These are phyloP conservation scores for Phytophthora ohioensis DNA, from an alignment of 352 stramenopile genomes.

Conservation along the genomic window DNA sequence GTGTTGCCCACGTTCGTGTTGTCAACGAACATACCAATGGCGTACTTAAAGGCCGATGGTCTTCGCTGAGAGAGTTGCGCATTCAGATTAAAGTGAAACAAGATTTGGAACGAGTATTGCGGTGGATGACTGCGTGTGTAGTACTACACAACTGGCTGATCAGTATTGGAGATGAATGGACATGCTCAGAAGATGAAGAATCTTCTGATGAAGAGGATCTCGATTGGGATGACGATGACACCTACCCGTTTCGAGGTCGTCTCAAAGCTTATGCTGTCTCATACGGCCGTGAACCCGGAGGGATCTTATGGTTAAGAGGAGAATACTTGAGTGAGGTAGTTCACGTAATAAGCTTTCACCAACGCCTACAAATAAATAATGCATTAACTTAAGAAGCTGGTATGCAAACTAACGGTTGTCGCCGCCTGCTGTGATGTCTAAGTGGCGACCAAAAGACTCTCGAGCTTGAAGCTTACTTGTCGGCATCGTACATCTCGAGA, in stretches of 20 bases:
- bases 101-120: background rate
- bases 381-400: background rate
- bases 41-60: constrained; percentile 6
- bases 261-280: background rate
- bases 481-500: background rate
- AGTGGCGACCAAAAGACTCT: background rate
- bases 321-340: background rate
- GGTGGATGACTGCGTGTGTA: background rate
- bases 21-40: constrained; percentile 6
- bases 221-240: background rate
- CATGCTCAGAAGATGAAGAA: background rate
- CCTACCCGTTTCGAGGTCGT: background rate
- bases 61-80: background rate
- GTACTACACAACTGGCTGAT: background rate
- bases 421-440: background rate
- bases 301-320: background rate
- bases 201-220: background rate
- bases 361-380: background rate
- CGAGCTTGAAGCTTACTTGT: background rate
- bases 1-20: background rate
- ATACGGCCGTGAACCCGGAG: background rate
- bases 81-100: constrained; percentile 1
- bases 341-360: background rate
- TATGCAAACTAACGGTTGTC: background rate
- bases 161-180: background rate